Base-by-base conservation (phyloP, 345 rosid species). In the Eucalyptus regnans region DNA sequence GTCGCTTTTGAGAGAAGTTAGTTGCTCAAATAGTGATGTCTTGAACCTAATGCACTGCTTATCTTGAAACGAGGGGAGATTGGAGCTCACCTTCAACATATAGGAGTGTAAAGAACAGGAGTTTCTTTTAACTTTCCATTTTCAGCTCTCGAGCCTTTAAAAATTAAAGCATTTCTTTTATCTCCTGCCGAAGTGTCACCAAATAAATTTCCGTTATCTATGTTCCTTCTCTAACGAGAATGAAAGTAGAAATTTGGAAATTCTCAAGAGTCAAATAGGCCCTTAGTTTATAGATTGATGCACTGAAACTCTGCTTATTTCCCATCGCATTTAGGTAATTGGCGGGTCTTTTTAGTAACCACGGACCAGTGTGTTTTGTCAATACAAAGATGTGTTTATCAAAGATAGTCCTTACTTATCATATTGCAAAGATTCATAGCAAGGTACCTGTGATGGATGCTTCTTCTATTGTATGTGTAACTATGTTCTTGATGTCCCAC, bases 351-450 rank as follows among this genome's bases (percentile, higher is more conserved):
- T 97, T 98, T 92, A 94, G 99, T 92, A 97, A 98, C 91, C 99
- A 97, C 86, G 98, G 99, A 88, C 98, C 99, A 62, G 96, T 98
- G 89, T 98, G 95, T 92, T 98, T 98, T 91, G 97, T 98, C 71
- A 94, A 92, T 88, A 94, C 98, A 10, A 98, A 98, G 96, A 93
- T 86, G 80, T 91, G 91, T 89, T 96, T 98, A 93, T 98, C 98
- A 87, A 98, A 97, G 95, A 91, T 96, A 98, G 99, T 97, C 51
- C 92, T 98, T n/a, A n/a, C n/a, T n/a, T 96, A 99, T 92, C 99
- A 97, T 93, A 97, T 98, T 89, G 99, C 99, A 49, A 98, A 96
- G 94, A 98, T 98, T 95, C 99, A 98, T 91, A 95, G 99, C 27
- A 98, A 98, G 98, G 99, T 97, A 92, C 49, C 29, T 86, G 80